phyloP scores from a whole-genome alignment of 2,329 filamentous ascomycete genomes.

The Periconia sp. region DNA sequence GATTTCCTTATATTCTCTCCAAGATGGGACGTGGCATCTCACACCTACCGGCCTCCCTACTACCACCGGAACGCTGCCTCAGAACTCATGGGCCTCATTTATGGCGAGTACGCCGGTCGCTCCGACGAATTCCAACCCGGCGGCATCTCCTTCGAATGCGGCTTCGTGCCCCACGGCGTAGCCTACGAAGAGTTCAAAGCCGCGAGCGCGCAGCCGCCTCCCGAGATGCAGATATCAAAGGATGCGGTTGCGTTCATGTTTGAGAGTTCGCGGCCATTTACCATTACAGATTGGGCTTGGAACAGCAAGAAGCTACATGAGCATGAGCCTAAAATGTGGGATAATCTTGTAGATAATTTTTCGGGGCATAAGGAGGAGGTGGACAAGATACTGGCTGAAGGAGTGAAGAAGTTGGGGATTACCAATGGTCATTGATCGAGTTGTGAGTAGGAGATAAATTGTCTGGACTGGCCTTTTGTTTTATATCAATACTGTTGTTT shows the following conservation, averaged over 20 bases:
- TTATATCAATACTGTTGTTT: too few relatives aligned
- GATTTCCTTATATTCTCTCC: constrained; percentile 72
- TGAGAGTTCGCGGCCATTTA: constrained; percentile 54
- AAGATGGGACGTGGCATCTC: constrained; percentile 62
- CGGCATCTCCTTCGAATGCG: constrained; percentile 69
- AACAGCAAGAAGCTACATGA: constrained; percentile 54
- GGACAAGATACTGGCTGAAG: constrained; percentile 51
- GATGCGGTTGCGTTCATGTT: constrained; percentile 71
- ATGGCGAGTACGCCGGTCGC: constrained; percentile 60
- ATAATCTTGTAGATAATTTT: constrained; percentile 61
- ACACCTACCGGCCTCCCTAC: constrained; percentile 55
- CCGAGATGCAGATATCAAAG: constrained; percentile 47
- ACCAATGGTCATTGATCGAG: constrained; percentile 5
- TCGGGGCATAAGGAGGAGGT: constrained; percentile 55
- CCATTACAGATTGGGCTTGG: constrained; percentile 46
- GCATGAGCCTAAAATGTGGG: constrained; percentile 57
- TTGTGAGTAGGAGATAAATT: neutral
- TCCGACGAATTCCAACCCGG: constrained; percentile 64
- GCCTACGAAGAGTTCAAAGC: constrained; percentile 64
- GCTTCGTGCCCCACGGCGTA: constrained; percentile 71
- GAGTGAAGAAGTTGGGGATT: constrained; percentile 28
- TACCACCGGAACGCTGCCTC: constrained; percentile 71
- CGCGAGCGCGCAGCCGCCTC: constrained; percentile 55
- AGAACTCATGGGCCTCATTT: constrained; percentile 70
- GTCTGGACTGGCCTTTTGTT: neutral